Evolutionary conservation across 495 filamentous ascomycete species (phyloP).

Genomic region (Cercophora samala): DNA sequence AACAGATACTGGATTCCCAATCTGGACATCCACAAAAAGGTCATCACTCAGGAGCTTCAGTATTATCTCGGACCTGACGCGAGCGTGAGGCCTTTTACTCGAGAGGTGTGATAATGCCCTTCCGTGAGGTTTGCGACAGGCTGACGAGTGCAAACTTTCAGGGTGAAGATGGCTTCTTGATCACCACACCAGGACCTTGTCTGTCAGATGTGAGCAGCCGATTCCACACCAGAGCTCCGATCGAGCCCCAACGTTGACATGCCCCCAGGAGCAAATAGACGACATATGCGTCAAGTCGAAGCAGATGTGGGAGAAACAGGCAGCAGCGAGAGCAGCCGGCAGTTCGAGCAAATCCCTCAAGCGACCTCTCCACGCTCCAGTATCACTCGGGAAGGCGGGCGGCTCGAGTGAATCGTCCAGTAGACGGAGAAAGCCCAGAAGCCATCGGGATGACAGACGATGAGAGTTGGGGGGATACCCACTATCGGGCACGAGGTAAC

Average conservation of each 20-base stretch:
- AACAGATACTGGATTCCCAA: slow-evolving; percentile 58
- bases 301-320: slow-evolving; percentile 55
- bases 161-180: slow-evolving; percentile 57
- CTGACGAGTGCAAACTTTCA: slow-evolving; percentile 34
- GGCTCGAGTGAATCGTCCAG: slow-evolving; percentile 33
- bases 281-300: slow-evolving; percentile 56
- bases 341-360: slow-evolving; percentile 49
- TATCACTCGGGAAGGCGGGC: slow-evolving; percentile 46
- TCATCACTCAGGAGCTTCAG: slow-evolving; percentile 55
- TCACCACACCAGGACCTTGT: slow-evolving; percentile 52
- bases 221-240: slow-evolving; percentile 6
- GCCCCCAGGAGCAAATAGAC: slow-evolving; percentile 53
- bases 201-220: slow-evolving; percentile 51
- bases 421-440: slow-evolving; percentile 29
- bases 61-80: slow-evolving; percentile 54
- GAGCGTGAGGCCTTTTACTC: slow-evolving; percentile 53
- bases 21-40: slow-evolving; percentile 55
- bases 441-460: slow-evolving; percentile 31
- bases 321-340: slow-evolving; percentile 48
- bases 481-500: neutral
- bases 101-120: slow-evolving; percentile 39
- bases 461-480: slow-evolving; percentile 22
- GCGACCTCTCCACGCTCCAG: slow-evolving; percentile 52
- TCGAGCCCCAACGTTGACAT: slow-evolving; percentile 29
- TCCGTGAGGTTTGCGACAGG: slow-evolving; percentile 17